phyloP scores from a whole-genome alignment of 2,329 filamentous ascomycete genomes.

The Sarocladiaceae sp. region DNA sequence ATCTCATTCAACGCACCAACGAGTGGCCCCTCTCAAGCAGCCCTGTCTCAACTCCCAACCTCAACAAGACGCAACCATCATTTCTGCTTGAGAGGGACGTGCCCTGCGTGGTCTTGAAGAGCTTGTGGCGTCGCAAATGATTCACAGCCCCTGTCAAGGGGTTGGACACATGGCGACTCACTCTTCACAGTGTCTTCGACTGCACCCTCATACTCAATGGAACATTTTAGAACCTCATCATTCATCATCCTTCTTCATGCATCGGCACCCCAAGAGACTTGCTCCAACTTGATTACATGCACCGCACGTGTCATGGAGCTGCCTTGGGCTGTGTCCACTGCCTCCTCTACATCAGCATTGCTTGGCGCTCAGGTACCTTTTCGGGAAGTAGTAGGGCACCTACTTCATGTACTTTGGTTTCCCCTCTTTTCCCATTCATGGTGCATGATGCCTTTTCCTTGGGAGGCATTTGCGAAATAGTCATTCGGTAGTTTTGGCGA shows the following conservation, averaged over 20 bases:
- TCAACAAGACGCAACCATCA: neutral
- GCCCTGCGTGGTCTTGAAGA: neutral
- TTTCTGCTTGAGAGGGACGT: neutral
- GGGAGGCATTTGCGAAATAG: neutral
- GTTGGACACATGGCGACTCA: neutral
- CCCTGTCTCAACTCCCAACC: neutral
- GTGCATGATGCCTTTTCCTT: neutral
- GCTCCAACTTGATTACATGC: too few species aligned
- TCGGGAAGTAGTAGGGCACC: too few species aligned
- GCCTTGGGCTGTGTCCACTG: too few species aligned
- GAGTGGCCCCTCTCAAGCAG: neutral
- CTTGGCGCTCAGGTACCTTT: neutral
- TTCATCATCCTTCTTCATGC: neutral
- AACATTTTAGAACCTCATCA: neutral
- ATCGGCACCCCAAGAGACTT: neutral
- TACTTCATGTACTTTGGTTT: neutral
- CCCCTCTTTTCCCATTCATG: neutral
- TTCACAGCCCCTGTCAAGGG: conserved; percentile 2
- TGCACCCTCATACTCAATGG: neutral
- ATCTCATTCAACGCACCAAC: neutral
- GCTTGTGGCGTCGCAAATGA: neutral
- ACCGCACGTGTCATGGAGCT: too few species aligned
- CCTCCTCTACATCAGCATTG: neutral
- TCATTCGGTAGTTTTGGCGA: conserved; percentile 3
- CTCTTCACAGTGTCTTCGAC: neutral